Evolutionary conservation across 768 basidiomycete genomes (phyloP).

Genomic region (Termitomyces sp.): DNA sequence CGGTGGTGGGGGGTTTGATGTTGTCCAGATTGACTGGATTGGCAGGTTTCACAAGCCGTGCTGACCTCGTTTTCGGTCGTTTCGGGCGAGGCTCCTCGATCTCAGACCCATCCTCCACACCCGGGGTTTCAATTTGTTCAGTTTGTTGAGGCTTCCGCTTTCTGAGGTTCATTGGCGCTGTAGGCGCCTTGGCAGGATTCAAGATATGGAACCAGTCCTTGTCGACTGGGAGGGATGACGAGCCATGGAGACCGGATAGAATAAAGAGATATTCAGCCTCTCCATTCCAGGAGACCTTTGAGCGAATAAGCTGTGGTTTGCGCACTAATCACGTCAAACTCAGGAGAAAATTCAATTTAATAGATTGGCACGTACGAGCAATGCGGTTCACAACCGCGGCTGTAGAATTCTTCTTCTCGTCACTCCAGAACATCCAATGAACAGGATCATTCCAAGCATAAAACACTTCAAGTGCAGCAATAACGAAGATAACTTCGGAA

Average conservation of each 20-base stretch:
- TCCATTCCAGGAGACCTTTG: constrained; percentile 42
- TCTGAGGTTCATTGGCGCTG: constrained; percentile 27
- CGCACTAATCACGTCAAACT: constrained; percentile 27
- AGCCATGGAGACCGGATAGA: constrained; percentile 29
- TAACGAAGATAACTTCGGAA: constrained; percentile 45
- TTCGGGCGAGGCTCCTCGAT: constrained; percentile 27
- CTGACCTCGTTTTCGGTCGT: constrained; percentile 16
- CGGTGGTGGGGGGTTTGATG: constrained; percentile 3
- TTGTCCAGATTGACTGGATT: constrained; percentile 2
- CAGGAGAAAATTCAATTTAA: neutral
- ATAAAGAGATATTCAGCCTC: constrained; percentile 34
- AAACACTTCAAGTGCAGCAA: constrained; percentile 60
- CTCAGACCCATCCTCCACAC: constrained; percentile 22
- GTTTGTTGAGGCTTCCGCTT: constrained; percentile 28
- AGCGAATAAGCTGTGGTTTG: constrained; percentile 33
- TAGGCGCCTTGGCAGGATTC: constrained; percentile 26
- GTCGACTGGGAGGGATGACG: constrained; percentile 25
- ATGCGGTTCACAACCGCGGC: constrained; percentile 52
- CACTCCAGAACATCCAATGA: constrained; percentile 66
- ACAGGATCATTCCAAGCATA: constrained; percentile 49
- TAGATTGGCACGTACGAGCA: constrained; percentile 38
- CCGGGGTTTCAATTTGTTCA: constrained; percentile 19
- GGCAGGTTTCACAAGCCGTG: constrained; percentile 7
- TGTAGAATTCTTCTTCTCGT: constrained; percentile 42
- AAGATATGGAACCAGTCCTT: constrained; percentile 29